Evolutionary conservation across 139 green algal genomes (phyloP).

Genomic region (Edaphochlamys debaryana): DNA sequence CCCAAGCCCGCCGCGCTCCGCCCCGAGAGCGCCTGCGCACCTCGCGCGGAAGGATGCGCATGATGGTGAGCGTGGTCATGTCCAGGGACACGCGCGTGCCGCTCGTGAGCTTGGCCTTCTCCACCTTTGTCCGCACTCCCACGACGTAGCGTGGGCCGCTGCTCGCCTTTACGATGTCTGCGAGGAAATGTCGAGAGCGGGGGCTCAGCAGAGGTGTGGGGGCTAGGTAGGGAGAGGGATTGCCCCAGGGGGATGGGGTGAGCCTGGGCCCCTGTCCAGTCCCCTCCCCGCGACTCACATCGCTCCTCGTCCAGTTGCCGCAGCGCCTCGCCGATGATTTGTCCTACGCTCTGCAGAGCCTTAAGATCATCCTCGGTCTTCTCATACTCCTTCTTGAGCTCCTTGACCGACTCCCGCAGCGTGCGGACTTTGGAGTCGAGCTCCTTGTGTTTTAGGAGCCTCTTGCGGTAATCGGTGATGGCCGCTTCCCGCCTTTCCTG

Average conservation of each 20-base stretch:
- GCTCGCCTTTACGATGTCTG: slow-evolving; percentile 99
- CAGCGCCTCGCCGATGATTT: slow-evolving; percentile 99
- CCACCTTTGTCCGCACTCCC: slow-evolving; percentile 95
- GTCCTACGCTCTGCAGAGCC: slow-evolving; percentile 97
- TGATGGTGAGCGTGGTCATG: slow-evolving; percentile 99
- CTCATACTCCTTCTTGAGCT: slow-evolving; percentile 93
- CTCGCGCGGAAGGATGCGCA: slow-evolving; percentile 96
- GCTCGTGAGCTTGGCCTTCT: slow-evolving; percentile 91
- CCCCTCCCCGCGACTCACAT: slow-evolving; percentile 74
- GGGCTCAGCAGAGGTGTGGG: no score
- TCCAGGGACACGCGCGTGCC: slow-evolving; percentile 97
- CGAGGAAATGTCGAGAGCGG: no score
- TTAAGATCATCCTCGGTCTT: slow-evolving; percentile 99
- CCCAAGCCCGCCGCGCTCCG: no score
- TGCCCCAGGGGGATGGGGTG: no score
- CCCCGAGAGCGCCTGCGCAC: no score
- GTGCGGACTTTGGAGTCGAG: slow-evolving; percentile 82
- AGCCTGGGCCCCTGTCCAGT: no score
- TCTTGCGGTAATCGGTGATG: slow-evolving; percentile 85
- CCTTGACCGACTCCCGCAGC: slow-evolving; percentile 85
- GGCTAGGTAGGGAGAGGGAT: no score
- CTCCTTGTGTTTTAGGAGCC: slow-evolving; percentile 90
- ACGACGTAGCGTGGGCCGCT: slow-evolving; percentile 98
- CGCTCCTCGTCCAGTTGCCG: slow-evolving; percentile 97
- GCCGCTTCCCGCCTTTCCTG: slow-evolving; percentile 70